Percentiles rank a stretch among this genome's conserved stretches.
These are phyloP conservation scores for Yarrowia hollandica DNA, from an alignment of 805 yeast genomes.

Conservation along the genomic window DNA sequence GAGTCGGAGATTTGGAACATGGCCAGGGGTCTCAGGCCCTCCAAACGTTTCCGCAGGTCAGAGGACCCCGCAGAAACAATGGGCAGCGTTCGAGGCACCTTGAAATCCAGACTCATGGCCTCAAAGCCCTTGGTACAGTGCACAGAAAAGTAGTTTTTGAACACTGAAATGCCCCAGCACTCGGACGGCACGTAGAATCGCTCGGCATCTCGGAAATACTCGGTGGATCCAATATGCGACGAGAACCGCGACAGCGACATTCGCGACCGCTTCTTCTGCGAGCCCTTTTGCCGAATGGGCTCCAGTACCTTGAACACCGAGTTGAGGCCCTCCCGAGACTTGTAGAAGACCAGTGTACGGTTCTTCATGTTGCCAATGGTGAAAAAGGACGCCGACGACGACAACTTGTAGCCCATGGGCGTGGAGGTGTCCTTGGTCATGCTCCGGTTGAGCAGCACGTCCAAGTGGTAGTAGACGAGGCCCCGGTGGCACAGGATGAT, in stretches of 20 bases:
- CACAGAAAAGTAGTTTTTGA: constrained; percentile 65
- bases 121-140: constrained; percentile 70
- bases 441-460: constrained; percentile 49
- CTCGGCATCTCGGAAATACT: constrained; percentile 48
- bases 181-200: constrained; percentile 57
- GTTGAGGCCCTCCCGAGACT: constrained; percentile 52
- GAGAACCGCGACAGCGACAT: constrained; percentile 35
- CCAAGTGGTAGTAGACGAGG: constrained; percentile 62
- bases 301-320: constrained; percentile 64
- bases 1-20: constrained; percentile 61
- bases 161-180: constrained; percentile 58
- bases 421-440: constrained; percentile 12
- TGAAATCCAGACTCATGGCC: constrained; percentile 58
- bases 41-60: constrained; percentile 45
- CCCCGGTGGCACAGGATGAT: constrained; percentile 59
- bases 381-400: constrained; percentile 48
- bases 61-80: constrained; percentile 37
- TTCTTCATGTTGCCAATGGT: constrained; percentile 68
- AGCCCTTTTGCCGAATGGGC: constrained; percentile 47
- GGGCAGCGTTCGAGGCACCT: constrained; percentile 59
- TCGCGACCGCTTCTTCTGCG: constrained; percentile 35
- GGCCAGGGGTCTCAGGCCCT: constrained; percentile 53
- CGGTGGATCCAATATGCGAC: constrained; percentile 38
- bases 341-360: constrained; percentile 56
- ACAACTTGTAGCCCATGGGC: constrained; percentile 50